Conservation (phyloP, 176 grass and related monocot genomes). For the Poa pratensis region DNA sequence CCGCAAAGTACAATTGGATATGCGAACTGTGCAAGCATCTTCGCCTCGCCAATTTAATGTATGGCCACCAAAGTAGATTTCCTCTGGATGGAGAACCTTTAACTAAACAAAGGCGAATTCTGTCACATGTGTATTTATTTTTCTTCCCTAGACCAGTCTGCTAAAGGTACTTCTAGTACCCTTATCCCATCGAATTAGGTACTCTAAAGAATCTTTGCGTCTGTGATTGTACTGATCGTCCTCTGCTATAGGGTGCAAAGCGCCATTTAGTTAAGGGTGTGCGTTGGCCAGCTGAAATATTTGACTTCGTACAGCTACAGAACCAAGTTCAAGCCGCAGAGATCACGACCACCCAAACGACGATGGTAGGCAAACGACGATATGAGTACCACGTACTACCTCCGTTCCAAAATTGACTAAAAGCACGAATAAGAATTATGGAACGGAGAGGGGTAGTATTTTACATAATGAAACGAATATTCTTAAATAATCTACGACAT, state of each 20-base stretch:
- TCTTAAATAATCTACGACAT: not conserved
- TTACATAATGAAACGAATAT: not conserved
- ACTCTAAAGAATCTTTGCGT: not conserved
- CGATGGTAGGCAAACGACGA: no score
- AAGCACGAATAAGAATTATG: no score
- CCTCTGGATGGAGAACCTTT: conserved; percentile 33
- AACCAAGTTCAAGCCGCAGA: not conserved
- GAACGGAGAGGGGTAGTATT: no score
- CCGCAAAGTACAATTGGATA: conserved; percentile 37
- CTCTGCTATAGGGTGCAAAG: not conserved
- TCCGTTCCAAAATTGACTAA: no score
- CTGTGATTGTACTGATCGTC: not conserved
- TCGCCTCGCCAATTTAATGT: conserved; percentile 42
- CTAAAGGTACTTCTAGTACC: not conserved
- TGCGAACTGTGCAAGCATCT: conserved; percentile 33
- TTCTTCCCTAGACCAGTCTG: not conserved
- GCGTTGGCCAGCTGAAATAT: not conserved
- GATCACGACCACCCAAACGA: not conserved
- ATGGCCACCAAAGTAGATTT: conserved; percentile 50
- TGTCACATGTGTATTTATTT: conserved; percentile 47
- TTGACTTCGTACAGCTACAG: not conserved
- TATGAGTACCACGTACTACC: no score
- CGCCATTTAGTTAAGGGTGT: not conserved
- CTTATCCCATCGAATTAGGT: conserved; percentile 35
- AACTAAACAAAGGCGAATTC: conserved; percentile 46